Base-by-base conservation (phyloP, 768 basidiomycete species). In the Tylopilus felleus region DNA sequence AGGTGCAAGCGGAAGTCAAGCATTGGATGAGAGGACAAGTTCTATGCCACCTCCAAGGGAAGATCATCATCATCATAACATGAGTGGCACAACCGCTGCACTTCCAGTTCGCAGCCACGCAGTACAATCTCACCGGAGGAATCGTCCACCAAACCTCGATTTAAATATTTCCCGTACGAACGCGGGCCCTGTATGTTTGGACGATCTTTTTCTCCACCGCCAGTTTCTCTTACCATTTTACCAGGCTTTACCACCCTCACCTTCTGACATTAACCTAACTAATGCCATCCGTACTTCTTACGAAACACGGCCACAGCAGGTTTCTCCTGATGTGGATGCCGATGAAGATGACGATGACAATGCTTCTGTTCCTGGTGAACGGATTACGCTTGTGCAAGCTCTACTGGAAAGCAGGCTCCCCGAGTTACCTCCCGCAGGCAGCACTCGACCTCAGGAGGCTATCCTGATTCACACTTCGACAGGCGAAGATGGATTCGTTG, bases 21-120 rank as follows among this genome's bases (percentile, higher is more conserved):
- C 85, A 14, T 66, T 93, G 47, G 90, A 93, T 62, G 90, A 93
- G 68, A 81, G 90, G 25, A 93, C 90, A 0, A 92, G 90, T 65
- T 69, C 73, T 38, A 65, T 74, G 8, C 65, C 61, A 62, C 47
- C 69, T 28, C 65, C 66, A 45, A 74, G 72, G 50, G 58, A 60
- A 35, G 60, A 73, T 47, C 42, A 63, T 40, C 48, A 54, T 47
- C 49, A 62, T 59, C 31, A 47, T 63, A 33, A 57, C 61, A 39
- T 60, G 51, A 42, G 38, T 29, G 57, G 47, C 41, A 54, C 60
- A 41, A 25, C 52, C 51, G 29, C 64, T 16, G 22, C 69, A 31
- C 61, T 74, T 63, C 57, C 73, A 52, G 61, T 63, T 45, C 53
- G 71, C 35, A 67, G 68, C 17, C 68, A 65, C 21, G 45, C 72